These are phyloP conservation scores for Toxicodendron radicans DNA, from an alignment of 345 rosid genomes.

Conservation along the genomic window DNA sequence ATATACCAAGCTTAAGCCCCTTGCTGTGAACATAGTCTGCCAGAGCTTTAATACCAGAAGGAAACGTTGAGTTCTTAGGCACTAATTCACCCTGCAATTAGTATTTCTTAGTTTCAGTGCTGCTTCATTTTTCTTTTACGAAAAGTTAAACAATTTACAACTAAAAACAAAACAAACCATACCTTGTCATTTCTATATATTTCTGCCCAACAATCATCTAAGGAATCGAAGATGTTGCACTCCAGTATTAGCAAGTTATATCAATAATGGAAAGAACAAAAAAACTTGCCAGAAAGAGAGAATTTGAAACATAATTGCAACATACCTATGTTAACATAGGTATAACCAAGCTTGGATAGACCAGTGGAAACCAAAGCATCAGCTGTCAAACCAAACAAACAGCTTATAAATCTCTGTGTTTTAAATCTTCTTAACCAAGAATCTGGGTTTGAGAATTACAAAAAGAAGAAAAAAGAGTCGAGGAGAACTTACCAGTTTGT, in stretches of 20 bases:
- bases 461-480: too few species aligned
- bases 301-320: neutral
- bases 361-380: slow-evolving; percentile 84
- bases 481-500: slow-evolving; percentile 57
- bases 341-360: slow-evolving; percentile 73
- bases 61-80: slow-evolving; percentile 61
- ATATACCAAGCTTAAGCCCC: slow-evolving; percentile 91
- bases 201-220: slow-evolving; percentile 99
- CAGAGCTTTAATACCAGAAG: slow-evolving; percentile 79
- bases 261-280: slow-evolving; percentile 3
- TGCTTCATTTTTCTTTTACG: neutral
- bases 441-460: neutral
- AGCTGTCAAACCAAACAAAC: slow-evolving; percentile 43
- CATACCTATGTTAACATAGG: slow-evolving; percentile 80
- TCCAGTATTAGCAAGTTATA: slow-evolving; percentile 8
- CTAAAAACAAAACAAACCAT: neutral
- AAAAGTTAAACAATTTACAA: neutral
- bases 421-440: neutral
- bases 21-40: slow-evolving; percentile 82
- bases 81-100: slow-evolving; percentile 63
- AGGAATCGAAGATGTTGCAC: slow-evolving; percentile 16
- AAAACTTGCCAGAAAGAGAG: neutral
- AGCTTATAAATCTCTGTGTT: neutral
- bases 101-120: neutral
- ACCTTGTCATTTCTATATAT: slow-evolving; percentile 67